Conservation (phyloP, 2,329 filamentous ascomycete species). For the Drechslerella stenobrocha region DNA sequence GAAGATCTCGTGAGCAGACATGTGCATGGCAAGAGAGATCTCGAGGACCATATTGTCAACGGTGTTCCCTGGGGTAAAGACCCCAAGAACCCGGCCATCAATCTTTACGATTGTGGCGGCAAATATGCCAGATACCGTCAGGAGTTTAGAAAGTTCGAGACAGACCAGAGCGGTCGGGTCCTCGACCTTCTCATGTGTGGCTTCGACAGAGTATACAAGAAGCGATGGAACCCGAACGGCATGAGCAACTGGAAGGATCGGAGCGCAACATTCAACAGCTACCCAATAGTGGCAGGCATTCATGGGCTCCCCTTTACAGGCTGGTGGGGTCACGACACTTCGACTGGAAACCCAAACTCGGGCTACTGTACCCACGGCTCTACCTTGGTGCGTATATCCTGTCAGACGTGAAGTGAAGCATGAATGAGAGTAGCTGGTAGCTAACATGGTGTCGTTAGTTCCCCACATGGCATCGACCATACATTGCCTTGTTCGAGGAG, state of each 20-base stretch:
- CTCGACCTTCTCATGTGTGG: conserved; percentile 26
- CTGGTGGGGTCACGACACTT: neutral
- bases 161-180: conserved; percentile 8
- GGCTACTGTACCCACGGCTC: conserved; percentile 36
- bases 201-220: conserved; percentile 8
- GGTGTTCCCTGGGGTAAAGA: neutral
- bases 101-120: neutral
- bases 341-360: too few relatives aligned
- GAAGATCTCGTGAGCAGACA: too few relatives aligned
- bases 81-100: neutral
- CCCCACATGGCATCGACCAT: conserved; percentile 80
- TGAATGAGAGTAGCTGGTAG: too few relatives aligned
- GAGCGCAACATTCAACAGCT: too few relatives aligned
- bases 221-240: neutral
- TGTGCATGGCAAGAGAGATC: conserved; percentile 10
- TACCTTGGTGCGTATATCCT: conserved; percentile 14
- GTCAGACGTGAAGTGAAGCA: too few relatives aligned
- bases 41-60: neutral
- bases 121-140: conserved; percentile 6
- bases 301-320: conserved; percentile 23
- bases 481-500: conserved; percentile 62
- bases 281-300: conserved; percentile 27
- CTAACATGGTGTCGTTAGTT: conserved; percentile 63
- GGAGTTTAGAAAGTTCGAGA: conserved; percentile 20
- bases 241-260: too few relatives aligned